These are phyloP conservation scores for Salvia miltiorrhiza DNA, from an alignment of 257 asterid species.

Conservation along the genomic window DNA sequence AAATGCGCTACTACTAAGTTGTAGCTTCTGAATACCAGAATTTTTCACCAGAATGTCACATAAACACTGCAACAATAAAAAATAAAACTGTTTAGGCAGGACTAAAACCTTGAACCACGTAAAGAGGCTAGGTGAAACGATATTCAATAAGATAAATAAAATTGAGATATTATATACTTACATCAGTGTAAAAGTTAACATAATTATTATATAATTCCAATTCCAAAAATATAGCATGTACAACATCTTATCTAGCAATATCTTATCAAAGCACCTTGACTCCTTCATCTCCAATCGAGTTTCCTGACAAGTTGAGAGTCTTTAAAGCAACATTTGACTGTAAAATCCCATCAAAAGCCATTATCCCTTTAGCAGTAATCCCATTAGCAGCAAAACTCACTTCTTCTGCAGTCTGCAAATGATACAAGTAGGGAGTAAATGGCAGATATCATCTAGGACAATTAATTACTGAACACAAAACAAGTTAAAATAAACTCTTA, in stretches of 20 bases:
- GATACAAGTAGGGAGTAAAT: slow-evolving; percentile 6
- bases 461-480: slow-evolving; percentile 7
- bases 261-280: slow-evolving; percentile 57
- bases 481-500: slow-evolving; percentile 12
- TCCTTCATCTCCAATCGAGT: slow-evolving; percentile 95
- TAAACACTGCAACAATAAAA: slow-evolving; percentile 48
- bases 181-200: neutral
- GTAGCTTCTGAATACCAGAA: slow-evolving; percentile 84
- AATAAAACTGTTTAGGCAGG: neutral
- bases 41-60: slow-evolving; percentile 66
- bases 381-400: slow-evolving; percentile 92
- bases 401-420: slow-evolving; percentile 85
- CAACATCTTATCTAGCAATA: slow-evolving; percentile 20
- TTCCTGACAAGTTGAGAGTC: slow-evolving; percentile 90
- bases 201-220: neutral
- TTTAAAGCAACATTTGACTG: slow-evolving; percentile 79
- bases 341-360: slow-evolving; percentile 90
- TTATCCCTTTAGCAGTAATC: slow-evolving; percentile 85
- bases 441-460: slow-evolving; percentile 12
- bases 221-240: neutral
- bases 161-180: neutral
- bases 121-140: neutral
- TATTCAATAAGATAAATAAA: neutral
- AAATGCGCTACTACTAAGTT: slow-evolving; percentile 73
- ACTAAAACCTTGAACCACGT: slow-evolving; percentile 15